Percentiles rank a stretch among this genome's conserved stretches.
Evolutionary conservation across 768 basidiomycete species (phyloP).

Genomic region (Termitomyces sp.): DNA sequence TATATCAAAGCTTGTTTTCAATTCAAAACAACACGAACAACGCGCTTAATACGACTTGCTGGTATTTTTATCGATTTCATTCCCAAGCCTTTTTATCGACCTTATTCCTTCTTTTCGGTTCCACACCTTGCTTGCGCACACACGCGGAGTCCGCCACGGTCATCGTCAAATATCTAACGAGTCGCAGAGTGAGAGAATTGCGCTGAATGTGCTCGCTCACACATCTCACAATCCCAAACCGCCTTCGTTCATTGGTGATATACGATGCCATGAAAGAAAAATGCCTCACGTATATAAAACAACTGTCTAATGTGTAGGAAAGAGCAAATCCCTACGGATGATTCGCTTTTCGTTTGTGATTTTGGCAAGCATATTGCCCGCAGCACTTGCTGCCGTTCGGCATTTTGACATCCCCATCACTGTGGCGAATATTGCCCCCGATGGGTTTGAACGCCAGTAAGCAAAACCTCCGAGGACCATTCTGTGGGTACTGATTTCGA

Average conservation of each 20-base stretch:
- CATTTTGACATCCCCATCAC: slow-evolving; percentile 15
- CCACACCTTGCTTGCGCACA: neutral
- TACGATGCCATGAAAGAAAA: neutral
- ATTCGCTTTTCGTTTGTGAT: slow-evolving; percentile 10
- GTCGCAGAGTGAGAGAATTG: slow-evolving; percentile 7
- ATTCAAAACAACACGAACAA: slow-evolving; percentile 8
- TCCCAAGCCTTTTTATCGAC: slow-evolving; percentile 2
- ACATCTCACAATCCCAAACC: slow-evolving; percentile 13
- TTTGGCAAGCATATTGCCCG: slow-evolving; percentile 11
- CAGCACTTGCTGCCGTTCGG: slow-evolving; percentile 12
- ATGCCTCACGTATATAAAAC: slow-evolving; percentile 17
- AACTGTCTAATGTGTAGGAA: neutral
- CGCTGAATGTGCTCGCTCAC: neutral
- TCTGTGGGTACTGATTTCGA: neutral
- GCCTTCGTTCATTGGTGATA: slow-evolving; percentile 9
- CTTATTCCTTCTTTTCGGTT: slow-evolving; percentile 1
- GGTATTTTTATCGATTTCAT: slow-evolving; percentile 9
- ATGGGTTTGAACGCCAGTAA: slow-evolving; percentile 15
- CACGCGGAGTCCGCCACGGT: slow-evolving; percentile 1
- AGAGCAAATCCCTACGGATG: slow-evolving; percentile 6
- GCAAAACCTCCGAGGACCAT: neutral
- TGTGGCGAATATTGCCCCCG: slow-evolving; percentile 10
- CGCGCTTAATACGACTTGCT: slow-evolving; percentile 12
- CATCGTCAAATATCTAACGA: neutral
- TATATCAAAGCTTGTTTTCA: neutral